Percentiles rank a stretch among this genome's conserved stretches.
Evolutionary conservation across 2,329 filamentous ascomycete species (phyloP).

Genomic region (Aureobasidium sp.): DNA sequence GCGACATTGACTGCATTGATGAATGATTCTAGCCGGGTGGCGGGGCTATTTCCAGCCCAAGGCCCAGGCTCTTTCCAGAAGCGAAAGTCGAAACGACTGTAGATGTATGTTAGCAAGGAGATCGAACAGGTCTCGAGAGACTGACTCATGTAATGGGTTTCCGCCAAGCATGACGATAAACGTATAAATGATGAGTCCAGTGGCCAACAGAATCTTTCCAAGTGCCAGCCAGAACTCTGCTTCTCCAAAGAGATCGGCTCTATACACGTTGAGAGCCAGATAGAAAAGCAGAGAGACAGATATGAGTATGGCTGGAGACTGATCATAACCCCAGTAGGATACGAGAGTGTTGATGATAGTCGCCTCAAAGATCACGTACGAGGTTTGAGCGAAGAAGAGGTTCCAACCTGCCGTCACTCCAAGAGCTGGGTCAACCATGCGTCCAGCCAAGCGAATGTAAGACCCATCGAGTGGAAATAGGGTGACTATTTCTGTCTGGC

Average conservation of each 20-base stretch:
- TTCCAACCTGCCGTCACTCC: slow-evolving; percentile 41
- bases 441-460: slow-evolving; percentile 34
- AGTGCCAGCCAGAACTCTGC: slow-evolving; percentile 45
- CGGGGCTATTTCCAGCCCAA: slow-evolving; percentile 22
- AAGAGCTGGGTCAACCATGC: slow-evolving; percentile 50
- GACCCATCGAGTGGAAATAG: slow-evolving; percentile 53
- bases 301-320: slow-evolving; percentile 6
- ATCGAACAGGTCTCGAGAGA: background rate
- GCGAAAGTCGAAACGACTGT: slow-evolving; percentile 32
- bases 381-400: slow-evolving; percentile 40
- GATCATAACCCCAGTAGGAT: slow-evolving; percentile 11
- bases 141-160: slow-evolving; percentile 25
- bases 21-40: slow-evolving; percentile 21
- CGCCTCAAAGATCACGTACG: slow-evolving; percentile 39
- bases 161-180: slow-evolving; percentile 30
- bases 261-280: slow-evolving; percentile 32
- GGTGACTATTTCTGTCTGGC: slow-evolving; percentile 54
- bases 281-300: slow-evolving; percentile 13
- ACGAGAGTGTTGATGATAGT: slow-evolving; percentile 13
- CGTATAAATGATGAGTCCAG: slow-evolving; percentile 36
- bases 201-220: slow-evolving; percentile 38
- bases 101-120: background rate
- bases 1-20: slow-evolving; percentile 29
- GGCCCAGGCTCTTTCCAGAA: slow-evolving; percentile 32
- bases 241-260: slow-evolving; percentile 39